Conservation (phyloP, 2,329 filamentous ascomycete genomes). For the Fusarium buxicola region DNA sequence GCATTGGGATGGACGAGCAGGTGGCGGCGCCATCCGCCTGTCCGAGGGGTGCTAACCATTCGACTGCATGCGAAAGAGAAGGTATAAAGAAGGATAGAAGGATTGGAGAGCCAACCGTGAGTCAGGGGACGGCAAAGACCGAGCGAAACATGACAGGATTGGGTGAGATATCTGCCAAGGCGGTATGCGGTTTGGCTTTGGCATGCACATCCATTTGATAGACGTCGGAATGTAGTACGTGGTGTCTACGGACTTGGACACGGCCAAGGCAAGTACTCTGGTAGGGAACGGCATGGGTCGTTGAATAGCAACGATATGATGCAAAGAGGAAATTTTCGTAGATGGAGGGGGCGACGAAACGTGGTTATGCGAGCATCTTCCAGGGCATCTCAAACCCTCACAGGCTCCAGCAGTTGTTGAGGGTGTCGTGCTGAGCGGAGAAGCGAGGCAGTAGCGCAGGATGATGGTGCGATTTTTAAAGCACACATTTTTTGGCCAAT, state of each 20-base stretch:
- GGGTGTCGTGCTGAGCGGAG: conserved; percentile 7
- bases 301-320: conserved; percentile 3
- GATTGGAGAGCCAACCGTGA: background rate
- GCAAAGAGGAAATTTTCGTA: conserved; percentile 4
- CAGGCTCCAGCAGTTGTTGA: conserved; percentile 4
- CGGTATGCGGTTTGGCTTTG: conserved; percentile 5
- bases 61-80: conserved; percentile 29
- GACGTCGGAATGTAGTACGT: conserved; percentile 1
- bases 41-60: conserved; percentile 11
- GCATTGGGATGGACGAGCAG: background rate
- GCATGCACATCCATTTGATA: background rate
- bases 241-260: conserved; percentile 23
- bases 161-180: conserved; percentile 14
- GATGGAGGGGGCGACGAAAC: conserved; percentile 34
- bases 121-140: too few species aligned
- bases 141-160: background rate
- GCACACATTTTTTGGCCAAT: conserved; percentile 13
- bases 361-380: conserved; percentile 35
- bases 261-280: too few species aligned
- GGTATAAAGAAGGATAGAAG: conserved; percentile 31
- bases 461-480: conserved; percentile 18
- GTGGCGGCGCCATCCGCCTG: conserved; percentile 38
- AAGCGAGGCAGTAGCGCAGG: conserved; percentile 2
- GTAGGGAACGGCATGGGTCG: too few species aligned
- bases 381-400: conserved; percentile 20